A percentile compares a stretch with the other conserved stretches of the same genome.
Evolutionary conservation across 2,329 filamentous ascomycete genomes (phyloP).

Genomic region (Colletotrichum sp.): DNA sequence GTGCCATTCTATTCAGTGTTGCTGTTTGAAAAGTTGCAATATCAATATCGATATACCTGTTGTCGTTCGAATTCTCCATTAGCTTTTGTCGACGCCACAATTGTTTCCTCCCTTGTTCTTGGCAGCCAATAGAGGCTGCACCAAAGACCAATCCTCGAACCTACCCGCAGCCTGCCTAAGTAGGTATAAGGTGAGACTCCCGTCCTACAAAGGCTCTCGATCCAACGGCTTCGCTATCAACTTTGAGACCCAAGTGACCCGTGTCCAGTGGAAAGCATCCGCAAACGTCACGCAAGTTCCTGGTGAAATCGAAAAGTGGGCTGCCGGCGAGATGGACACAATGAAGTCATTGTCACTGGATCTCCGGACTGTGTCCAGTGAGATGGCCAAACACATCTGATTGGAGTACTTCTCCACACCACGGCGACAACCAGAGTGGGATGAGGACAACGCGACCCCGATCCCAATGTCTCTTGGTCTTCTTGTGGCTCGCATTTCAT

Average conservation of each 20-base stretch:
- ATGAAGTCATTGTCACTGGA: not conserved
- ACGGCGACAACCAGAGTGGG: not conserved
- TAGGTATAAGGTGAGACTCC: not conserved
- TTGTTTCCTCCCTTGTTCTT: not conserved
- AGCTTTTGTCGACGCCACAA: not conserved
- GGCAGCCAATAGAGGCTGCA: not conserved
- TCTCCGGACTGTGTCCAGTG: not conserved
- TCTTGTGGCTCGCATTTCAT: not conserved
- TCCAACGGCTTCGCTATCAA: not conserved
- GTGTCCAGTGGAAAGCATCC: not conserved
- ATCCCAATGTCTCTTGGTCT: not conserved
- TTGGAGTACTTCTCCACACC: slow-evolving; percentile 5
- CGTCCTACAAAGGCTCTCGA: not conserved
- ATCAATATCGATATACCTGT: not conserved
- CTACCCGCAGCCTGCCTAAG: not conserved
- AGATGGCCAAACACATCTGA: not conserved
- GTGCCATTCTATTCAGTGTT: not conserved
- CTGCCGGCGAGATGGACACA: not conserved
- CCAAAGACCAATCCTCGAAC: not conserved
- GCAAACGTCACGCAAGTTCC: not conserved
- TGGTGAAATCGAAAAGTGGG: not conserved
- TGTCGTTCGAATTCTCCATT: not conserved
- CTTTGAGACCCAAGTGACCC: not conserved
- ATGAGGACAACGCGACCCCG: not conserved
- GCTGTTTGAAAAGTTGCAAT: not conserved